Conservation (phyloP, 2,329 filamentous ascomycete genomes). For the Penicillium italicum region DNA sequence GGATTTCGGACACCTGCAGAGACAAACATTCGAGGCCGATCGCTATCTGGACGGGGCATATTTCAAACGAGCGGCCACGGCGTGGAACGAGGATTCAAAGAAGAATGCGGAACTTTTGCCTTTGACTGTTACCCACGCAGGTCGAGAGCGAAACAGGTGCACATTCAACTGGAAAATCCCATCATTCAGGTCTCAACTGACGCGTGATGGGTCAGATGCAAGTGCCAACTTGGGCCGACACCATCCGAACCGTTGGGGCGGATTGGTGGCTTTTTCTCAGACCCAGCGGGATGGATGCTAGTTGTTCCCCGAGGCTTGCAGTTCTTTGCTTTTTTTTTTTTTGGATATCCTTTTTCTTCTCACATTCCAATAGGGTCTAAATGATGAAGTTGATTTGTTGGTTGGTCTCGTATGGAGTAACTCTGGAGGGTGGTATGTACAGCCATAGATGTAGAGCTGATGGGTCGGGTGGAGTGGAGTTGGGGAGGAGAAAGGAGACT, state of each 20-base stretch:
- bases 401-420: background rate
- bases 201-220: slow-evolving; percentile 33
- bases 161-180: slow-evolving; percentile 7
- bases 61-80: slow-evolving; percentile 6
- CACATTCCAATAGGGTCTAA: background rate
- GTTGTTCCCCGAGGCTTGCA: background rate
- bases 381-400: background rate
- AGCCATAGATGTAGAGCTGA: background rate
- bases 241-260: slow-evolving; percentile 9
- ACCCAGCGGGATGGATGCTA: background rate
- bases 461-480: background rate
- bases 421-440: background rate
- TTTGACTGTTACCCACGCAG: slow-evolving; percentile 2
- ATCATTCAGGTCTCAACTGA: slow-evolving; percentile 22
- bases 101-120: slow-evolving; percentile 1
- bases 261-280: background rate
- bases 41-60: slow-evolving; percentile 1
- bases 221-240: background rate
- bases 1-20: background rate
- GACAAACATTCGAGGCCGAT: slow-evolving; percentile 8
- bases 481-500: background rate
- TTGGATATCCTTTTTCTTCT: background rate
- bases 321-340: background rate
- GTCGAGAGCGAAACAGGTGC: background rate
- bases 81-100: background rate